Conservation (phyloP, 495 filamentous ascomycete genomes). For the Xylaria castorea region DNA sequence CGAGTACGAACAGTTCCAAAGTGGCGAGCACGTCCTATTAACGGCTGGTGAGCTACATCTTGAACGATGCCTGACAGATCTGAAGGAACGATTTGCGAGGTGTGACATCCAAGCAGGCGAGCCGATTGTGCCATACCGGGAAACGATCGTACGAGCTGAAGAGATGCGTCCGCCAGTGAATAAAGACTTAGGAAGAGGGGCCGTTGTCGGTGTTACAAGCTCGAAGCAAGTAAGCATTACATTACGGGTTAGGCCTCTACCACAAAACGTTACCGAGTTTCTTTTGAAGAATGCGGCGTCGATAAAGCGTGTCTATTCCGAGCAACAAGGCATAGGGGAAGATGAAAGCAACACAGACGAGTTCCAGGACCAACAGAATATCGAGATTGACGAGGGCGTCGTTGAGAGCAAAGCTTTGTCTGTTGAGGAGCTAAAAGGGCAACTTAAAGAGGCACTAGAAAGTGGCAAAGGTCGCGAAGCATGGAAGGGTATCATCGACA, state of each 20-base stretch:
- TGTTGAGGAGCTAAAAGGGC: conserved; percentile 74
- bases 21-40: conserved; percentile 92
- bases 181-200: conserved; percentile 86
- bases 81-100: conserved; percentile 88
- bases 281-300: conserved; percentile 77
- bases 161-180: conserved; percentile 92
- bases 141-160: conserved; percentile 82
- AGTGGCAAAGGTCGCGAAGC: conserved; percentile 70
- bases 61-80: conserved; percentile 92
- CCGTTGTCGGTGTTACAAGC: conserved; percentile 72
- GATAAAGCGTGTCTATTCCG: conserved; percentile 80
- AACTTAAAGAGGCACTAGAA: conserved; percentile 71
- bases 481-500: conserved; percentile 79
- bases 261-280: conserved; percentile 81
- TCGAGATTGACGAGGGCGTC: conserved; percentile 56
- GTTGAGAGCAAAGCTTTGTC: conserved; percentile 65
- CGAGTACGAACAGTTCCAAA: conserved; percentile 90
- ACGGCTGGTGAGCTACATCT: conserved; percentile 95
- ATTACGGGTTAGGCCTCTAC: conserved; percentile 81
- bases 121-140: conserved; percentile 94
- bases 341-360: conserved; percentile 47
- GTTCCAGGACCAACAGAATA: conserved; percentile 45
- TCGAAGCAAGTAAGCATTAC: conserved; percentile 85
- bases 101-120: conserved; percentile 95
- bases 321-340: conserved; percentile 58